Conservation (phyloP, 257 asterid species). For the Capsicum chinense region DNA sequence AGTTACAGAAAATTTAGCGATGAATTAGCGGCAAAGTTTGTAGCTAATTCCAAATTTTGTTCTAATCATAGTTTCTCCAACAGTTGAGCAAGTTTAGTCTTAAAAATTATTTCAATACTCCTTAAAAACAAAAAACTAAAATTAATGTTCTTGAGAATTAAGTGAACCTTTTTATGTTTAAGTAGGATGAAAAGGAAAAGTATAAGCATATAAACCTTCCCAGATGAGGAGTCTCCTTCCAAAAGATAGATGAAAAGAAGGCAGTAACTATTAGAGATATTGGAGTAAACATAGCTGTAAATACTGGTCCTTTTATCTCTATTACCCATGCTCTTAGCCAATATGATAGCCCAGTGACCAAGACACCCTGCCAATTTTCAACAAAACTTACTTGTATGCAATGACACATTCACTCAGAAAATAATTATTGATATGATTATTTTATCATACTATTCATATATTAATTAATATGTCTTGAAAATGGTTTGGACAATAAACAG, state of each 20-base stretch:
- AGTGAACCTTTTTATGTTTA: background rate
- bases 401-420: too few species aligned
- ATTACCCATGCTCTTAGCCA: conserved; percentile 60
- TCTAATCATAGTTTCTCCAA: background rate
- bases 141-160: background rate
- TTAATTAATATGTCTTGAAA: too few species aligned
- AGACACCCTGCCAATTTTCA: conserved; percentile 48
- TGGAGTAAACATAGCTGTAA: conserved; percentile 53
- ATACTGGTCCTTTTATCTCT: conserved; percentile 66
- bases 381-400: background rate
- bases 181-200: background rate
- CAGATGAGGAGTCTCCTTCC: conserved; percentile 60
- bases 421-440: too few species aligned
- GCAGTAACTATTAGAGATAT: conserved; percentile 56
- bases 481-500: too few species aligned
- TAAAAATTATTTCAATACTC: too few species aligned
- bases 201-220: conserved; percentile 48
- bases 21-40: too few species aligned
- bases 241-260: conserved; percentile 52
- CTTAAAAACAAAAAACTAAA: background rate
- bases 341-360: conserved; percentile 51
- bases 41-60: too few species aligned
- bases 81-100: background rate
- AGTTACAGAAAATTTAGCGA: too few species aligned
- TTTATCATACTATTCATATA: too few species aligned